Evolutionary conservation across 2,329 filamentous ascomycete genomes (phyloP), one percentile per base, ranked within the genome.

Genomic region (Xylariomycetidae sp.): DNA sequence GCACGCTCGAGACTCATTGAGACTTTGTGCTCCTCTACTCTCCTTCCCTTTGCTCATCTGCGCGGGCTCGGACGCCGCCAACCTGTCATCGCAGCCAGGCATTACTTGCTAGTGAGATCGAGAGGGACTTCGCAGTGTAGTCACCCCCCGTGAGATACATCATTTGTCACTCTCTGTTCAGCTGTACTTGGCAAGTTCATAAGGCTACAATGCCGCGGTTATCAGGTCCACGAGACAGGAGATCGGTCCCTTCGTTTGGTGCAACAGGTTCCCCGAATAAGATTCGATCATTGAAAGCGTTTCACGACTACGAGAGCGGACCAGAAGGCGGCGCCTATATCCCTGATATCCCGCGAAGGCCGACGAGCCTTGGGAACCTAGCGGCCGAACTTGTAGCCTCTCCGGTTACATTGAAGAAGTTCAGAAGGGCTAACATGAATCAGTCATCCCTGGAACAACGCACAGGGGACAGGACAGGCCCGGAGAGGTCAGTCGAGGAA

Each of bases 271-370:
- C n/a, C n/a, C n/a, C n/a, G n/a, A n/a, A n/a, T n/a, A n/a, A n/a
- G n/a, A 29, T 47, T 14, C 38, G 40, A n/a, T 41, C 40, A 15
- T 35, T 41, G 12, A 27, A 31, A 4, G 38, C 40, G 19, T 46
- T 43, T 20, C 35, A 38, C 19, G 30, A 25, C n/a, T 18, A 33
- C 22, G 40, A 39, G 10, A 25, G 31, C 3, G 38, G 39, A 4
- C 19, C 16, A 11, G 42, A 45, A 9, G 41, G 37, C 3, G 41
- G 35, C 17, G 42, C 37, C 6, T 41, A 42, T 7, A 43, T 49
- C n/a, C 37, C 41, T 10, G 49, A 53, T n/a, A 45, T 53, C 14
- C 45, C 50, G 5, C 23, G 40, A 16, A 46, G 40, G 30, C 43
- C 38, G 16, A 29, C 33, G n/a, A 40, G 39, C 18, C 13, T 36